These are phyloP conservation scores for Microstegium vimineum DNA, from an alignment of 176 grass and related monocot genomes.

Conservation along the genomic window DNA sequence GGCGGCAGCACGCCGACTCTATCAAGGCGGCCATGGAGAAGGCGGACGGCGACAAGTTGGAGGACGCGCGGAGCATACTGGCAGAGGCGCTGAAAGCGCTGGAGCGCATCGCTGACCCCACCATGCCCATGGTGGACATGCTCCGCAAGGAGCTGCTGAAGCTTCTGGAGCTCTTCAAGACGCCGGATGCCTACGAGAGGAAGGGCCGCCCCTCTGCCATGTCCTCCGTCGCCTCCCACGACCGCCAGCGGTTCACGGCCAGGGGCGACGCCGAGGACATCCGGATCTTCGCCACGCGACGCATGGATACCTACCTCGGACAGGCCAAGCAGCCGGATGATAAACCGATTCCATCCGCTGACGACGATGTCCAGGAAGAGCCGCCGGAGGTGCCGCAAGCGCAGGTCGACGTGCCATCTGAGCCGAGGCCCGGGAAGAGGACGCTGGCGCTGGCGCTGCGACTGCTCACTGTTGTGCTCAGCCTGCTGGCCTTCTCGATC, in stretches of 20 bases:
- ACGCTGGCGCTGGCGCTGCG: slow-evolving; percentile 29
- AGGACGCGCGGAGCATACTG: background rate
- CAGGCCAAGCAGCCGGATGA: no score
- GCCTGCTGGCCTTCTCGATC: slow-evolving; percentile 50
- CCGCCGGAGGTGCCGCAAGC: background rate
- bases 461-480: slow-evolving; percentile 35
- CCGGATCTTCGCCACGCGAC: no score
- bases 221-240: no score
- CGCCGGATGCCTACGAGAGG: no score
- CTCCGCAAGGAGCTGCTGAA: background rate
- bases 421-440: background rate
- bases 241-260: no score
- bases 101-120: background rate
- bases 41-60: background rate
- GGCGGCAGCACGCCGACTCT: background rate
- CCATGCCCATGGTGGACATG: background rate
- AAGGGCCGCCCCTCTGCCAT: no score
- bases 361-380: background rate
- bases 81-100: background rate
- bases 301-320: no score
- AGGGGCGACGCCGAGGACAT: no score
- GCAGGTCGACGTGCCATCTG: background rate
- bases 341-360: background rate
- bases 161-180: background rate
- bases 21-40: background rate